Evolutionary conservation across 176 grass and related monocot genomes (phyloP), one percentile per base, ranked within the genome.

Genomic region (Pontederia paniculata): DNA sequence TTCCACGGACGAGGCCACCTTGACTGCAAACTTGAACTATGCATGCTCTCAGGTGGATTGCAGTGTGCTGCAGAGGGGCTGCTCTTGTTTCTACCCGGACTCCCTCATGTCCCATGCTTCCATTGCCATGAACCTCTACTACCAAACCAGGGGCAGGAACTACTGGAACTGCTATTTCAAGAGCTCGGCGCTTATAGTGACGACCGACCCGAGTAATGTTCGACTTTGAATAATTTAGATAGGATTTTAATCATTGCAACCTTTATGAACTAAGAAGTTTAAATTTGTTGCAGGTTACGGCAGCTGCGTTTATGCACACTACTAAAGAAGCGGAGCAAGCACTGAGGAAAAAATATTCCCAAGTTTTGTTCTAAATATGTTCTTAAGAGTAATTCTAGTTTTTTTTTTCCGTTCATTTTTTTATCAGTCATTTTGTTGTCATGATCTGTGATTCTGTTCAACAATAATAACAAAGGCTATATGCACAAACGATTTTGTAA

Each of bases 121-220:
- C 50, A 23, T 81, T 50, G 78, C 71, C 46, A 81, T 75, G 78
- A 81, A 81, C 66, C 50, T 75, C 25, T 81, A 75, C 65, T 81
- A 75, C 66, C 72, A 75, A 50, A 50, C 65, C 42, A 54, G 45
- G 19, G 78, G 78, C 51, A 53, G 72, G 37, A 70, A 75, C 42
- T 23, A 51, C 49, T 70, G 71, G 71, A 75, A 75, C 58, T 81
- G 72, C 48, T 44, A 70, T 50, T 81, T 81, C 43, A 43, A 25
- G 28, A 51, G 17, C 45, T 57, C 72, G 23, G 78, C 57, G 9
- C 18, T 75, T 10, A 60, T 81, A 15, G 52, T 64, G 17, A 9
- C 52, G 8, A 81, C 72, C 1, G 66, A 75, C 21, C 78, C 78
- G 9, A 81, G 78, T 80, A 48, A 61, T 57, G 58, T 21, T 1